A percentile compares a stretch with the other conserved stretches of the same genome.
These are phyloP conservation scores for Zygoascus bituminiphila DNA, from an alignment of 805 yeast genomes.

Conservation along the genomic window DNA sequence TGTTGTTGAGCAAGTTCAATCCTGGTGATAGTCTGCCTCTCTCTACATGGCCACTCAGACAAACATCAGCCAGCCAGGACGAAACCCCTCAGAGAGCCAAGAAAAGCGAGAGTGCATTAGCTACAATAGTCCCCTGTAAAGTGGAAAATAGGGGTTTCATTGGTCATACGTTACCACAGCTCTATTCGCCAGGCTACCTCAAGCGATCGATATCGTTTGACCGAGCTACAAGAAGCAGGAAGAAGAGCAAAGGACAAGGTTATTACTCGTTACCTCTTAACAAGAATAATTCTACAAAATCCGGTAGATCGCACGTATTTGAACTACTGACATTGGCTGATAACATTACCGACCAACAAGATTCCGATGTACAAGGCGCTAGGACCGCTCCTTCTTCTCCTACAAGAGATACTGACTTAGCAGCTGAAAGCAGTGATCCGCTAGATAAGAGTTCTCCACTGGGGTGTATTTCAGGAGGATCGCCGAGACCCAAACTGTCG, in stretches of 20 bases:
- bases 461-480: background rate
- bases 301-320: conserved; percentile 1
- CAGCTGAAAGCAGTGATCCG: background rate
- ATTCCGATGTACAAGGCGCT: background rate
- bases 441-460: background rate
- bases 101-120: conserved; percentile 1
- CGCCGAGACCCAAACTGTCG: background rate
- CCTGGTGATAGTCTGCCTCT: conserved; percentile 12
- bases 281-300: background rate
- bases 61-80: background rate
- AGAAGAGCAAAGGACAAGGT: background rate
- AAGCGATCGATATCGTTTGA: conserved; percentile 10
- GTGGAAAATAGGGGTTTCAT: background rate
- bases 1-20: conserved; percentile 16
- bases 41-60: conserved; percentile 14
- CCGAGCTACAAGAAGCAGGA: background rate
- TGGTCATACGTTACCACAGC: background rate
- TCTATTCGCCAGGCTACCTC: conserved; percentile 18
- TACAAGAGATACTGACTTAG: background rate
- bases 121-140: background rate
- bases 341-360: background rate
- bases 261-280: background rate
- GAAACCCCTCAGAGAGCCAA: background rate
- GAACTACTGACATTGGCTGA: conserved; percentile 7
- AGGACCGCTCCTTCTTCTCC: background rate